phyloP scores from a whole-genome alignment of 345 rosid species.

The Pseudoturritis turrita region DNA sequence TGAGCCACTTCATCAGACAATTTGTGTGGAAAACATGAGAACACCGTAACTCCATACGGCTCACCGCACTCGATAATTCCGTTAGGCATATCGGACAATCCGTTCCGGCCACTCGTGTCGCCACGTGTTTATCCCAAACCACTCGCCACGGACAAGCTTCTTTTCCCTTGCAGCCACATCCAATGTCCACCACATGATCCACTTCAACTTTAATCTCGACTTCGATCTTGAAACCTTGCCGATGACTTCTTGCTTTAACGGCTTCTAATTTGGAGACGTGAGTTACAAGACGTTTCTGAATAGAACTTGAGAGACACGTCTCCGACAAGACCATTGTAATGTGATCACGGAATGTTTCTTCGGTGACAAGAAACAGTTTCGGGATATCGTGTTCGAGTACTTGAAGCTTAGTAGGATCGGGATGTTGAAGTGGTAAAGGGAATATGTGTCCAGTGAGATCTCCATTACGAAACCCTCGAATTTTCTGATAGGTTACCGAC shows the following conservation, averaged over 20 bases:
- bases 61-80: not conserved
- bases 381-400: not conserved
- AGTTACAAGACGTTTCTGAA: not conserved
- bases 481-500: not conserved
- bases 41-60: conserved; percentile 2
- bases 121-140: not conserved
- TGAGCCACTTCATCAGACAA: not conserved
- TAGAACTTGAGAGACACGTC: not conserved
- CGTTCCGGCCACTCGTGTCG: not conserved
- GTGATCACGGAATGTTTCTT: not conserved
- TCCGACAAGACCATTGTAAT: not conserved
- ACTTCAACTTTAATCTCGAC: not conserved
- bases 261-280: not conserved
- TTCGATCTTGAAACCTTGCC: not conserved
- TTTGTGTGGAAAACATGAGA: not conserved
- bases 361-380: not conserved
- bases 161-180: not conserved
- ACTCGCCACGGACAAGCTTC: not conserved
- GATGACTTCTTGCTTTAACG: not conserved
- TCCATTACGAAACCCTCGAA: not conserved
- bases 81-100: conserved; percentile 10
- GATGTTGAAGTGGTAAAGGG: not conserved
- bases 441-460: conserved; percentile 3
- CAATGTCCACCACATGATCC: not conserved
- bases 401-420: not conserved